These are phyloP conservation scores for Colletotrichum lentis DNA, from an alignment of 2,329 filamentous ascomycete genomes.

Conservation along the genomic window DNA sequence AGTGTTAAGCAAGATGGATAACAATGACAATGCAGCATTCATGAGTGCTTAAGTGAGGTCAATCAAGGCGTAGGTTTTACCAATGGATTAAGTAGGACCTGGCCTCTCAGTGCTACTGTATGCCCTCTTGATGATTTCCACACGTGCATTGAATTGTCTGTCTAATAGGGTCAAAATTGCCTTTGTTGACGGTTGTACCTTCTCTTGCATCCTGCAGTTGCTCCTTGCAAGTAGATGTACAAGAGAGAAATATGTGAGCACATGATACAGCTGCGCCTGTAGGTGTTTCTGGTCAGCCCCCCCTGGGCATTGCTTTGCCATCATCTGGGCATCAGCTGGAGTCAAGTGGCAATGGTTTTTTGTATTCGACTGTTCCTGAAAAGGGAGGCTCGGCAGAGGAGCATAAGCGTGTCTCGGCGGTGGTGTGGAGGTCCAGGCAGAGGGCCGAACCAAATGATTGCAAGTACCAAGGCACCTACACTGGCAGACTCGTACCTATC, in stretches of 20 bases:
- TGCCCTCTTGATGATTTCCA: not conserved
- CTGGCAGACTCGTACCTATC: too few species aligned
- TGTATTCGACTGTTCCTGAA: slow-evolving; percentile 15
- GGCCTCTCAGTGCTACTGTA: not conserved
- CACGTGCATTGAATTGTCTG: slow-evolving; percentile 10
- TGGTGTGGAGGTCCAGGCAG: slow-evolving; percentile 13
- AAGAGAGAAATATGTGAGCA: not conserved
- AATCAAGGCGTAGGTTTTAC: not conserved
- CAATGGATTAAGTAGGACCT: not conserved
- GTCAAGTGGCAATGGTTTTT: slow-evolving; percentile 20
- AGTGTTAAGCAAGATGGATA: not conserved
- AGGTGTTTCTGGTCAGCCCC: not conserved
- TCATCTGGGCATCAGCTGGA: not conserved
- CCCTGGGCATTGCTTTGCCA: not conserved
- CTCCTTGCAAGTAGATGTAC: not conserved
- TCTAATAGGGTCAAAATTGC: slow-evolving; percentile 1
- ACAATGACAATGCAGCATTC: not conserved
- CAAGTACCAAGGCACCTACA: not conserved
- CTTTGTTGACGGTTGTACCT: not conserved
- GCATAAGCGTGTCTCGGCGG: slow-evolving; percentile 10
- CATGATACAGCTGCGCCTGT: not conserved
- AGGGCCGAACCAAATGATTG: slow-evolving; percentile 26
- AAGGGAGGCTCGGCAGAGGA: not conserved
- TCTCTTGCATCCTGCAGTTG: slow-evolving; percentile 14
- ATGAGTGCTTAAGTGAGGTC: not conserved